A percentile compares a stretch with the other conserved stretches of the same genome.
phyloP scores from a whole-genome alignment of 75 land plant species.

The Larix kaempferi region DNA sequence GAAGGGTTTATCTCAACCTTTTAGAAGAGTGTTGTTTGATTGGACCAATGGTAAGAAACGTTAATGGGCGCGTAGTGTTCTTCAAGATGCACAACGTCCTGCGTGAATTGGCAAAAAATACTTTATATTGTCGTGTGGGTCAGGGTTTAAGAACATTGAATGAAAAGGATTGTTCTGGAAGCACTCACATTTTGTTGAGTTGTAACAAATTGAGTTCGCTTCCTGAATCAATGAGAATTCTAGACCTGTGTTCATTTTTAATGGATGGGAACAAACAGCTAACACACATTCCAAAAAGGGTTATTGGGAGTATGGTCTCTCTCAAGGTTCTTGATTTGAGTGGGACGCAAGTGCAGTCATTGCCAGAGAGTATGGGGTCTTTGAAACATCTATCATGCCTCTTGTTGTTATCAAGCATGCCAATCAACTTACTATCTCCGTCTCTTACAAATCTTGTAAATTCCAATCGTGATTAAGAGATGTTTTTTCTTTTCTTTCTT shows the following conservation, averaged over 20 bases:
- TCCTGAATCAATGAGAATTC: background rate
- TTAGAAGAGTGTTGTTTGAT: background rate
- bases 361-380: background rate
- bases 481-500: no score
- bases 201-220: background rate
- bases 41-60: background rate
- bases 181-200: background rate
- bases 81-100: constrained; percentile 8
- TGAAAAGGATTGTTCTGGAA: background rate
- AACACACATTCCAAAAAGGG: background rate
- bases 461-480: no score
- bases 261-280: background rate
- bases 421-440: background rate
- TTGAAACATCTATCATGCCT: background rate
- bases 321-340: background rate
- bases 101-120: constrained; percentile 1
- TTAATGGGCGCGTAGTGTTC: background rate
- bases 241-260: background rate
- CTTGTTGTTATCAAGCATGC: background rate
- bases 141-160: background rate
- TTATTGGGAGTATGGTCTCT: background rate
- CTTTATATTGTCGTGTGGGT: background rate
- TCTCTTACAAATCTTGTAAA: background rate
- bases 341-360: background rate
- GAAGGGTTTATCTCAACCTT: background rate